phyloP scores from a whole-genome alignment of 2,329 filamentous ascomycete species.

The Penicillium brasilianum region DNA sequence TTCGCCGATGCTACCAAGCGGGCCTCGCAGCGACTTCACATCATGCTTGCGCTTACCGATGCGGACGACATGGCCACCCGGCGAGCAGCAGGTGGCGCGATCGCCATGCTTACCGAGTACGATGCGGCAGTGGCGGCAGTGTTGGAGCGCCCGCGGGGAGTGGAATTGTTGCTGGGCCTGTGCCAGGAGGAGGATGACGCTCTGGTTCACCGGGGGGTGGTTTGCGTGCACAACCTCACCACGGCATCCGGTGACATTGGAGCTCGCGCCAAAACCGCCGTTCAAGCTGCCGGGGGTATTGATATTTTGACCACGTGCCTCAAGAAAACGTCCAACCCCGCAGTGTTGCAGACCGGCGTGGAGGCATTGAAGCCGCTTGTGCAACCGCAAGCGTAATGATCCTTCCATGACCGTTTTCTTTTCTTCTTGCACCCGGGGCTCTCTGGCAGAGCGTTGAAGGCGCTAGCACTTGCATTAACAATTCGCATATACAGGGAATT shows the following conservation, averaged over 20 bases:
- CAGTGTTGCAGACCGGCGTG: constrained; percentile 73
- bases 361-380: constrained; percentile 73
- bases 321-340: constrained; percentile 69
- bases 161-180: constrained; percentile 78
- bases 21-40: constrained; percentile 75
- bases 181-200: constrained; percentile 69
- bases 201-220: constrained; percentile 69
- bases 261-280: constrained; percentile 61
- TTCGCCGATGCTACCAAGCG: constrained; percentile 62
- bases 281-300: constrained; percentile 67
- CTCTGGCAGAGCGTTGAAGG: constrained; percentile 8
- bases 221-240: constrained; percentile 75
- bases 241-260: constrained; percentile 68
- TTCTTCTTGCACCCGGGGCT: constrained; percentile 6
- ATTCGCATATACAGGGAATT: neutral
- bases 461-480: neutral
- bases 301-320: constrained; percentile 72
- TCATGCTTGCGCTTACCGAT: constrained; percentile 86
- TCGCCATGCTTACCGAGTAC: constrained; percentile 82
- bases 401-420: neutral
- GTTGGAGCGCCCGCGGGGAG: constrained; percentile 71
- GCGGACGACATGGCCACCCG: constrained; percentile 80
- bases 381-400: constrained; percentile 35
- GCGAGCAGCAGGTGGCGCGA: constrained; percentile 81
- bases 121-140: constrained; percentile 75